phyloP scores from a whole-genome alignment of 2,329 filamentous ascomycete genomes.

The Zasmidium cellare region DNA sequence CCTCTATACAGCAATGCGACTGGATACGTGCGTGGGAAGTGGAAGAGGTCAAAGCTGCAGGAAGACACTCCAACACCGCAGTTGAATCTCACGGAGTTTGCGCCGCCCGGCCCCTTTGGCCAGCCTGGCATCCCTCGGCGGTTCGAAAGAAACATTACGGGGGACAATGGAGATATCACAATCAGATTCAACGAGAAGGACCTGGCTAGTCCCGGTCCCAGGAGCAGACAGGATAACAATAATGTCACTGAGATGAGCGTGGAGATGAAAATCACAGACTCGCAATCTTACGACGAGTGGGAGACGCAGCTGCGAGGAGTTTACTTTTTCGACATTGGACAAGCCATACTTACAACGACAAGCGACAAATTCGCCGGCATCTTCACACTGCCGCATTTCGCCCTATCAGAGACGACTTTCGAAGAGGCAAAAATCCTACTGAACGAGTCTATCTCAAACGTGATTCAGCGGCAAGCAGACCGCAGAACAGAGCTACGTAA shows the following conservation, averaged over 20 bases:
- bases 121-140: conserved; percentile 45
- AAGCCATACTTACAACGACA: conserved; percentile 79
- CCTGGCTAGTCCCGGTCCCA: conserved; percentile 33
- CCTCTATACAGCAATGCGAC: conserved; percentile 77
- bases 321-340: conserved; percentile 80
- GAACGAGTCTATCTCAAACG: conserved; percentile 68
- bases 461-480: conserved; percentile 65
- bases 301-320: conserved; percentile 79
- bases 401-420: conserved; percentile 59
- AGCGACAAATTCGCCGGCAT: conserved; percentile 92
- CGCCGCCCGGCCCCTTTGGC: conserved; percentile 67
- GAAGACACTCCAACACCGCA: conserved; percentile 44
- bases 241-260: conserved; percentile 68
- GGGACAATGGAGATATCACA: conserved; percentile 66
- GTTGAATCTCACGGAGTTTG: conserved; percentile 56
- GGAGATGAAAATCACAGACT: conserved; percentile 71
- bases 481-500: conserved; percentile 56
- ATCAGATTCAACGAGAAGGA: conserved; percentile 64
- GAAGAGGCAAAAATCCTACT: conserved; percentile 56
- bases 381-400: conserved; percentile 82
- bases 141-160: conserved; percentile 81
- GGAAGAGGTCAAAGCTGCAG: conserved; percentile 62
- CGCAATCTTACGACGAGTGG: conserved; percentile 71
- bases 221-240: conserved; percentile 39
- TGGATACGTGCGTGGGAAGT: conserved; percentile 73